A percentile compares a stretch with the other conserved stretches of the same genome.
phyloP scores from a whole-genome alignment of 768 basidiomycete species.

The Naganishia antarctica region DNA sequence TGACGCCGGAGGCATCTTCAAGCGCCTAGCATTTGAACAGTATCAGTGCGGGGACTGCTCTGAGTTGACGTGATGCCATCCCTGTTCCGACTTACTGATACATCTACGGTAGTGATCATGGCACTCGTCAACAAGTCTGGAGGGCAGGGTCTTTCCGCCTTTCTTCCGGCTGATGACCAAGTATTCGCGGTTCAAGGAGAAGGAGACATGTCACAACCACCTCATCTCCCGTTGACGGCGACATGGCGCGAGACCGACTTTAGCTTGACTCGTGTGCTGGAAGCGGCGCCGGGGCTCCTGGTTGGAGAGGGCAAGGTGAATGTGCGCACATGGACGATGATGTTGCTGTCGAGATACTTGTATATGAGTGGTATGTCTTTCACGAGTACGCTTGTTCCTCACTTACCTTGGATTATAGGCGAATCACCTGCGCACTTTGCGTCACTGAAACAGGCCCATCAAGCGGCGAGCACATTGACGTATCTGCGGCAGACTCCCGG shows the following conservation, averaged over 20 bases:
- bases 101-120: constrained; percentile 30
- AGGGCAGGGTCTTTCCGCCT: constrained; percentile 36
- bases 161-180: constrained; percentile 34
- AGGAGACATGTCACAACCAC: constrained; percentile 33
- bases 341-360: constrained; percentile 41
- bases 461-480: constrained; percentile 24
- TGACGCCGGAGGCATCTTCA: constrained; percentile 40
- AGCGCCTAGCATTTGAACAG: constrained; percentile 36
- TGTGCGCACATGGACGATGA: constrained; percentile 40
- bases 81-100: neutral
- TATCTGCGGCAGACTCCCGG: constrained; percentile 27
- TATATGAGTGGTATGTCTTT: constrained; percentile 40
- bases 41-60: constrained; percentile 45
- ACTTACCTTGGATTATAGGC: constrained; percentile 19
- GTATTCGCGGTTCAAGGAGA: neutral
- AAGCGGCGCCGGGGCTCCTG: constrained; percentile 26
- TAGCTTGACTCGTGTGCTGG: constrained; percentile 29
- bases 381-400: neutral
- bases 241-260: constrained; percentile 42
- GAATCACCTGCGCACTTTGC: constrained; percentile 36
- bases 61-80: neutral
- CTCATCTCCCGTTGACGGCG: constrained; percentile 40
- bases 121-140: constrained; percentile 42
- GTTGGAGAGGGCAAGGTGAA: constrained; percentile 28
- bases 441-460: constrained; percentile 26